Evolutionary conservation across 441 rosid genomes (phyloP).

Genomic region (Oxalis stricta): DNA sequence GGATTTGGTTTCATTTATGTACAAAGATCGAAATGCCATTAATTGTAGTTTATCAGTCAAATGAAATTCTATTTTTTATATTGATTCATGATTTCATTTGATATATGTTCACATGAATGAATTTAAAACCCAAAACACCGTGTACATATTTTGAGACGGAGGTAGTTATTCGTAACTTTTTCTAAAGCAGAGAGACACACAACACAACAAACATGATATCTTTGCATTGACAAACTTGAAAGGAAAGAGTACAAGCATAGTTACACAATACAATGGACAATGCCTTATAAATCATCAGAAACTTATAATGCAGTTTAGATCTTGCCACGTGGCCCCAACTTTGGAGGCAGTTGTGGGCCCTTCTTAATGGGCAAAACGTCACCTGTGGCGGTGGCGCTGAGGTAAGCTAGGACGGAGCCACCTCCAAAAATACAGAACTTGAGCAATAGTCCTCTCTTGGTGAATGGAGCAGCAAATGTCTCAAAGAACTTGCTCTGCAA

Average conservation of each 20-base stretch:
- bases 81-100: no score
- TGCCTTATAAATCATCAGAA: not conserved
- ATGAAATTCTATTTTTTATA: conserved; percentile 5
- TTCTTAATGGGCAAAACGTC: conserved; percentile 78
- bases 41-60: conserved; percentile 10
- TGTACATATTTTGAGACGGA: no score
- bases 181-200: no score
- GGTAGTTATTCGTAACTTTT: no score
- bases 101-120: no score
- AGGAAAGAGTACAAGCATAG: conserved; percentile 7
- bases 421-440: conserved; percentile 89
- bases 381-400: conserved; percentile 54
- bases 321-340: conserved; percentile 84
- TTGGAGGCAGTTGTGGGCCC: conserved; percentile 86
- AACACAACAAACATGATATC: no score
- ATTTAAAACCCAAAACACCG: no score
- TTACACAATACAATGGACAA: conserved; percentile 17
- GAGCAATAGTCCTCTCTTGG: conserved; percentile 88
- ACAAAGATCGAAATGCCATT: conserved; percentile 6
- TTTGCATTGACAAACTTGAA: conserved; percentile 16
- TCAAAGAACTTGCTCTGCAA: conserved; percentile 96
- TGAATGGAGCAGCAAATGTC: conserved; percentile 87
- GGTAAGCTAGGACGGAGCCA: conserved; percentile 61
- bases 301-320: conserved; percentile 27
- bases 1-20: conserved; percentile 8